These are phyloP conservation scores for Phytopythium oedochilum DNA, from an alignment of 352 stramenopile genomes.

Conservation along the genomic window DNA sequence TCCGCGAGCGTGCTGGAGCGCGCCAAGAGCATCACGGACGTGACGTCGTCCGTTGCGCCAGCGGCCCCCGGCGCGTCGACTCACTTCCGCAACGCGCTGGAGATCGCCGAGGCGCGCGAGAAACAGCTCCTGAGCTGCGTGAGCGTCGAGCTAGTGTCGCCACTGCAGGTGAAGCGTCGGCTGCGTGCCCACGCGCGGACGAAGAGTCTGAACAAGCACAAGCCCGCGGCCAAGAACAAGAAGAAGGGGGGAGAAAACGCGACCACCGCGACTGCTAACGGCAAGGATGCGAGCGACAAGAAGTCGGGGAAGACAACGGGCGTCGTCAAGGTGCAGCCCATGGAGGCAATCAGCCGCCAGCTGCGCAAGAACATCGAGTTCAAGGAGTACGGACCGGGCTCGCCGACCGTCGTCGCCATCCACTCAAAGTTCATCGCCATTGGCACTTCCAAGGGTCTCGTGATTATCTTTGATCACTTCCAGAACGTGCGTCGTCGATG, in stretches of 20 bases:
- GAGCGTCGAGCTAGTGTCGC: conserved; percentile 77
- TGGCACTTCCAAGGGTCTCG: conserved; percentile 91
- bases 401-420: conserved; percentile 91
- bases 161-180: conserved; percentile 76
- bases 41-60: conserved; percentile 16
- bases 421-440: conserved; percentile 97
- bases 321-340: conserved; percentile 87
- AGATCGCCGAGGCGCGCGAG: conserved; percentile 78
- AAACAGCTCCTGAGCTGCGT: conserved; percentile 79
- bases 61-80: conserved; percentile 5
- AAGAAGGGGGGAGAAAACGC: conserved; percentile 23
- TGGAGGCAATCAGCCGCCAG: conserved; percentile 88
- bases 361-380: conserved; percentile 91
- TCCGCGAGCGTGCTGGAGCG: conserved; percentile 18
- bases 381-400: conserved; percentile 86
- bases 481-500: conserved; percentile 76
- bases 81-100: conserved; percentile 57
- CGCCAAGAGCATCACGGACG: conserved; percentile 36
- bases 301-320: conserved; percentile 48
- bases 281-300: conserved; percentile 14
- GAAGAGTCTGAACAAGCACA: conserved; percentile 41
- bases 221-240: conserved; percentile 43
- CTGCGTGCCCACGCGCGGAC: conserved; percentile 56
- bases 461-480: conserved; percentile 97
- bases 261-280: conserved; percentile 21